Evolutionary conservation across 116 monocot genomes (phyloP).

Genomic region (Papilionanthe hybrid): DNA sequence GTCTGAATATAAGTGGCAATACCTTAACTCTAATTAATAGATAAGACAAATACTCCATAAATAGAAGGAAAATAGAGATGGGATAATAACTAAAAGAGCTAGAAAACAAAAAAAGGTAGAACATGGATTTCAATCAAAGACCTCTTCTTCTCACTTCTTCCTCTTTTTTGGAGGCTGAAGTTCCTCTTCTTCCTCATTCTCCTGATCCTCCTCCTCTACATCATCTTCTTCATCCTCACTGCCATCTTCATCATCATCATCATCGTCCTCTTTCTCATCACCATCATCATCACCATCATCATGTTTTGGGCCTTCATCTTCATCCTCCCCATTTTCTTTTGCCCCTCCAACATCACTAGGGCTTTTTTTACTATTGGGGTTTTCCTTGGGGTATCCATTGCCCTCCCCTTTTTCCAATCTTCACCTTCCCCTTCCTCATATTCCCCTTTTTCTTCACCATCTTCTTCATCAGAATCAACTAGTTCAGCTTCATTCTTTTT

Average conservation of each 20-base stretch:
- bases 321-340: constrained; percentile 10
- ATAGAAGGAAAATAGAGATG: constrained; percentile 1
- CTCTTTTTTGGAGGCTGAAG: constrained; percentile 1
- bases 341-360: not conserved
- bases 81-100: not conserved
- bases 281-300: not conserved
- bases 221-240: not conserved
- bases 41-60: not conserved
- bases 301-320: not conserved
- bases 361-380: not conserved
- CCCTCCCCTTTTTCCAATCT: not conserved
- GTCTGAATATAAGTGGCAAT: not conserved
- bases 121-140: not conserved
- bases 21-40: not conserved
- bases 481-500: constrained; percentile 5
- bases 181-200: not conserved
- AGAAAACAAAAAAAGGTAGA: not conserved
- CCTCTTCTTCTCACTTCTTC: not conserved
- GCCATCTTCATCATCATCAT: not conserved
- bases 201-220: not conserved
- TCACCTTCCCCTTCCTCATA: constrained; percentile 1
- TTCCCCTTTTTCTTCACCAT: not conserved
- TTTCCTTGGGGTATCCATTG: constrained; percentile 1
- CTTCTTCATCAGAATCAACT: not conserved
- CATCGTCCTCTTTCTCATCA: not conserved